These are phyloP conservation scores for Globomyces pollinis-pini DNA, from an alignment of 192 early-diverging fungal genomes.

Conservation along the genomic window DNA sequence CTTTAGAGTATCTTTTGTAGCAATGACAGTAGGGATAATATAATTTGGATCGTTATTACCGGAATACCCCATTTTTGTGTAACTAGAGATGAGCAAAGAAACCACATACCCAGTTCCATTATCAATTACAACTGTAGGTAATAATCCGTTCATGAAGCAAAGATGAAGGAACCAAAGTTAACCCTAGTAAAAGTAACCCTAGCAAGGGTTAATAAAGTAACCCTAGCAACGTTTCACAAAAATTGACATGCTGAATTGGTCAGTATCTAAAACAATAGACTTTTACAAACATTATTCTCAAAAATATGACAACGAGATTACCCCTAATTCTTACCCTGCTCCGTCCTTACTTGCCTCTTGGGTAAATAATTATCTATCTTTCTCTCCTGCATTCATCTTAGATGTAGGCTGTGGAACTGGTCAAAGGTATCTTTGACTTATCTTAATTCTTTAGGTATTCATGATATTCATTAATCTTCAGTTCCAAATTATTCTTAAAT, in stretches of 20 bases:
- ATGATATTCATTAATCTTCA: not conserved
- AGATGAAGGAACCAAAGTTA: no score
- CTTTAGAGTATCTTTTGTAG: constrained; percentile 53
- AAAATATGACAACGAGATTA: constrained; percentile 1
- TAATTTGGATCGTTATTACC: constrained; percentile 98
- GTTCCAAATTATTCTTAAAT: not conserved
- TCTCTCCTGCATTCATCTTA: not conserved
- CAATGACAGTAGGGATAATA: constrained; percentile 93
- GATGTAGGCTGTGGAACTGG: constrained; percentile 9
- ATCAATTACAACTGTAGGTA: constrained; percentile 87
- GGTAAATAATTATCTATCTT: not conserved
- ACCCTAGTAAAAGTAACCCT: no score
- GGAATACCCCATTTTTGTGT: constrained; percentile 93
- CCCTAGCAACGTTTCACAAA: no score
- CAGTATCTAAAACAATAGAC: not conserved
- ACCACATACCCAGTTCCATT: constrained; percentile 88
- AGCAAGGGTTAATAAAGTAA: no score
- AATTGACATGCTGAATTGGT: no score
- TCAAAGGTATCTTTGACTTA: not conserved
- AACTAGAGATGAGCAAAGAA: not conserved
- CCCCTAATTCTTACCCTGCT: not conserved
- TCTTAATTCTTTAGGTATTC: no score
- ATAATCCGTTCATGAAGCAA: not conserved
- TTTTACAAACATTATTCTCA: not conserved
- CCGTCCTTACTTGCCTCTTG: not conserved